Conservation (phyloP, 164 flowering plant genomes). For the Paratinospora sagittata region DNA sequence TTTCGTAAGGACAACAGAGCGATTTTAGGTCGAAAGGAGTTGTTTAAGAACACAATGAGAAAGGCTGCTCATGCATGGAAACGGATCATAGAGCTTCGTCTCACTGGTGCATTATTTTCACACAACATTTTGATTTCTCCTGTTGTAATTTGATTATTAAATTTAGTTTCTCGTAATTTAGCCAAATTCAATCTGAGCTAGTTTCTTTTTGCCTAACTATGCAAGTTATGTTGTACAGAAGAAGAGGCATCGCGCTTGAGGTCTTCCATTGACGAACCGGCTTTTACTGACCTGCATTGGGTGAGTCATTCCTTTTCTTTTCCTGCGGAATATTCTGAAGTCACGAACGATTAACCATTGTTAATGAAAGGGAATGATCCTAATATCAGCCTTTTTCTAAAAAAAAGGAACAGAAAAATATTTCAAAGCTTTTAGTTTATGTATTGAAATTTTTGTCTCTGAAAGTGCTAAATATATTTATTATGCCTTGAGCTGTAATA, state of each 20-base stretch:
- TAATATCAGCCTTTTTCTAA: too few species aligned
- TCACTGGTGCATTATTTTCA: slow-evolving; percentile 42
- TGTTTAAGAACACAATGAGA: slow-evolving; percentile 82
- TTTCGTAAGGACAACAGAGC: slow-evolving; percentile 70
- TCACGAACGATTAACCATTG: background rate
- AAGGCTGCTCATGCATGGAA: slow-evolving; percentile 91
- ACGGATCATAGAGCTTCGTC: slow-evolving; percentile 72
- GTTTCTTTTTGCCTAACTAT: slow-evolving; percentile 7
- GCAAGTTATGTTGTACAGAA: slow-evolving; percentile 44
- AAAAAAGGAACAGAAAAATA: too few species aligned
- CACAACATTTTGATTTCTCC: background rate
- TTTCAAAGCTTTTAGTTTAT: background rate
- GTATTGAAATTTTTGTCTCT: background rate
- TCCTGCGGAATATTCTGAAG: background rate
- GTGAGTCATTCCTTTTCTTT: slow-evolving; percentile 30
- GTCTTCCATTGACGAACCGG: slow-evolving; percentile 74
- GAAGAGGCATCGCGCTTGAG: slow-evolving; percentile 75
- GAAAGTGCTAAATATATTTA: background rate
- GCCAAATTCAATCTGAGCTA: background rate
- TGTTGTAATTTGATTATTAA: background rate
- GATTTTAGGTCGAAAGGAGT: slow-evolving; percentile 61
- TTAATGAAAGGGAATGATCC: background rate
- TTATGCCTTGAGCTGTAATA: background rate
- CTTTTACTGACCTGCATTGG: slow-evolving; percentile 96
- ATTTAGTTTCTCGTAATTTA: background rate